These are phyloP conservation scores for Pseudopithomyces chartarum DNA, from an alignment of 2,329 filamentous ascomycete species.

Conservation along the genomic window DNA sequence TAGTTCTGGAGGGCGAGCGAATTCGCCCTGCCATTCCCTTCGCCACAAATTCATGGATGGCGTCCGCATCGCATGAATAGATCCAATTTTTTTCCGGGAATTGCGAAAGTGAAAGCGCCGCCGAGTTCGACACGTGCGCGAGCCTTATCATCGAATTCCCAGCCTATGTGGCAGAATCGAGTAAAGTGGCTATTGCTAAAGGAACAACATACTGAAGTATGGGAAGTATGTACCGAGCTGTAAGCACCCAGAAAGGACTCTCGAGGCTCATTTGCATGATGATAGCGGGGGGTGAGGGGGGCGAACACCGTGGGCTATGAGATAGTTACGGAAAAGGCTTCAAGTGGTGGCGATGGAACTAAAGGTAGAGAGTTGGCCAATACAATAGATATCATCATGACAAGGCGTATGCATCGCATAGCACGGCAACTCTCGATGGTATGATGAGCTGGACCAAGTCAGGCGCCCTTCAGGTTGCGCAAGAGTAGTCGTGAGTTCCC, in stretches of 20 bases:
- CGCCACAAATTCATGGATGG: conserved; percentile 17
- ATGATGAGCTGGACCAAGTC: neutral
- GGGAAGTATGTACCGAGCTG: conserved; percentile 10
- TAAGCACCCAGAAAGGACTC: conserved; percentile 27
- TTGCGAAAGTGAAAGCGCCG: conserved; percentile 15
- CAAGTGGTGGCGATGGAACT: neutral
- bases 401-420: neutral
- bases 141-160: conserved; percentile 26
- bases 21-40: conserved; percentile 7
- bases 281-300: neutral
- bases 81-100: conserved; percentile 28
- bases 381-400: neutral
- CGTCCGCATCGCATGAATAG: conserved; percentile 18
- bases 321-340: conserved; percentile 12
- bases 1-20: conserved; percentile 19
- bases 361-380: neutral
- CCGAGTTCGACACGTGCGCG: conserved; percentile 20
- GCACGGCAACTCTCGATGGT: neutral
- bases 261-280: conserved; percentile 23
- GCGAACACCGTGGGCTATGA: conserved; percentile 11
- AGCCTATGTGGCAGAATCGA: conserved; percentile 21
- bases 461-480: neutral
- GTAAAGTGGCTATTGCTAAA: conserved; percentile 21
- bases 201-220: conserved; percentile 15
- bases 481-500: too few species aligned